Conservation (phyloP, 208 protist species). For the Crithidia fasciculata region DNA sequence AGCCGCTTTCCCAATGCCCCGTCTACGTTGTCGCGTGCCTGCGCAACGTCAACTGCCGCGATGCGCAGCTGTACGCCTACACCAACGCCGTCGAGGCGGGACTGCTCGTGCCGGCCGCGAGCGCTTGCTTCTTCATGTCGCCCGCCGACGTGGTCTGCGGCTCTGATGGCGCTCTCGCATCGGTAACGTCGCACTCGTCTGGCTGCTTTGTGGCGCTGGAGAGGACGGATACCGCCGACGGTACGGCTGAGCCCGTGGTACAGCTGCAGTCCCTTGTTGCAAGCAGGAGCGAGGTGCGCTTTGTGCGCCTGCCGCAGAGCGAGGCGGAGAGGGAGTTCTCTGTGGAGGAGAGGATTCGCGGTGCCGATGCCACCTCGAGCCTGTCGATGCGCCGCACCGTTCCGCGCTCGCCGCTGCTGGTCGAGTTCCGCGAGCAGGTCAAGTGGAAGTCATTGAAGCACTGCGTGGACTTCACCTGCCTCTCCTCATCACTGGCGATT, state of each 20-base stretch:
- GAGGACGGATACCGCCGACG: background rate
- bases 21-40: constrained; percentile 31
- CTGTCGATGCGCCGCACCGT: background rate
- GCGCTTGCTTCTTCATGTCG: constrained; percentile 24
- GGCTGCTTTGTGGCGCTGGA: constrained; percentile 32
- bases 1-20: background rate
- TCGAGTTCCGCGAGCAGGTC: constrained; percentile 28
- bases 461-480: constrained; percentile 30
- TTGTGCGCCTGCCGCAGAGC: constrained; percentile 28
- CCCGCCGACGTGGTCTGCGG: background rate
- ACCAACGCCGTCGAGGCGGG: constrained; percentile 18
- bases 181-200: background rate
- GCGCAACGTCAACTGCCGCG: constrained; percentile 3
- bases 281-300: constrained; percentile 23
- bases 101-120: constrained; percentile 12
- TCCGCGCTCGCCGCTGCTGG: constrained; percentile 15
- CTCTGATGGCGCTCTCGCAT: background rate
- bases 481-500: constrained; percentile 27
- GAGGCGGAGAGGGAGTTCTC: constrained; percentile 2
- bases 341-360: constrained; percentile 17
- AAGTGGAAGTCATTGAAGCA: constrained; percentile 34
- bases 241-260: background rate
- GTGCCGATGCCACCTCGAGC: background rate
- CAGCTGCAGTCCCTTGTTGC: constrained; percentile 21
- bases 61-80: constrained; percentile 32